These are phyloP conservation scores for Cercophora sp. DNA, from an alignment of 495 filamentous ascomycete genomes.

Conservation along the genomic window DNA sequence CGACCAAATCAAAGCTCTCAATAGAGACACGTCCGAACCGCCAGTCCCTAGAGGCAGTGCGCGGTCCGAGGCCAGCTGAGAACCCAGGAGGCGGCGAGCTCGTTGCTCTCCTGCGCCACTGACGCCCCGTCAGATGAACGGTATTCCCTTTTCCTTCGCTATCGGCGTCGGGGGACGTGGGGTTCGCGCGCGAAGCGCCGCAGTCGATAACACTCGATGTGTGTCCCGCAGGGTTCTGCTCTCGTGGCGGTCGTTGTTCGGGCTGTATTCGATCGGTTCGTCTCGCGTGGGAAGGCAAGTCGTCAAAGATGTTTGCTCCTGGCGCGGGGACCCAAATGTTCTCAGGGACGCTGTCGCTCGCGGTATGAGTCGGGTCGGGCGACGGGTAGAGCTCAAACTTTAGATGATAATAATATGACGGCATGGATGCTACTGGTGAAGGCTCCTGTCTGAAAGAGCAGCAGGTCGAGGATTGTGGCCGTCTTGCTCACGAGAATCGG, in stretches of 20 bases:
- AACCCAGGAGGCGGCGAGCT: conserved; percentile 31
- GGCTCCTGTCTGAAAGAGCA: conserved; percentile 15
- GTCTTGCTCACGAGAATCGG: too few species aligned
- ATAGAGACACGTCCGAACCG: conserved; percentile 42
- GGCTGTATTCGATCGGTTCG: too few species aligned
- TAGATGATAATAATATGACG: conserved; percentile 88
- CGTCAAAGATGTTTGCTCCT: conserved; percentile 40
- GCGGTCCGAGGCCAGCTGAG: conserved; percentile 32
- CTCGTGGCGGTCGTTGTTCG: too few species aligned
- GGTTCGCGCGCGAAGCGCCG: conserved; percentile 22
- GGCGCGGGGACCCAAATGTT: conserved; percentile 38
- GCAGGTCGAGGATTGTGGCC: neutral
- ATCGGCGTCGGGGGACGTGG: neutral
- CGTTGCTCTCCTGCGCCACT: conserved; percentile 25
- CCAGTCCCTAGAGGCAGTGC: conserved; percentile 43
- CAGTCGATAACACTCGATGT: conserved; percentile 37
- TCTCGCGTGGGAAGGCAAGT: conserved; percentile 42
- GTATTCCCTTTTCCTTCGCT: conserved; percentile 21
- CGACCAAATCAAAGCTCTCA: conserved; percentile 41
- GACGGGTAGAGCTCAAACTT: conserved; percentile 75
- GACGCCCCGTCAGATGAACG: conserved; percentile 27
- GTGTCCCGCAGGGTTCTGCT: neutral
- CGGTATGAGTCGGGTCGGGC: conserved; percentile 32
- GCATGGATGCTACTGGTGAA: conserved; percentile 43
- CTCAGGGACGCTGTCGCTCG: conserved; percentile 8